Base-by-base conservation (phyloP, 495 filamentous ascomycete species). In the Mytilinidion resinicola region DNA sequence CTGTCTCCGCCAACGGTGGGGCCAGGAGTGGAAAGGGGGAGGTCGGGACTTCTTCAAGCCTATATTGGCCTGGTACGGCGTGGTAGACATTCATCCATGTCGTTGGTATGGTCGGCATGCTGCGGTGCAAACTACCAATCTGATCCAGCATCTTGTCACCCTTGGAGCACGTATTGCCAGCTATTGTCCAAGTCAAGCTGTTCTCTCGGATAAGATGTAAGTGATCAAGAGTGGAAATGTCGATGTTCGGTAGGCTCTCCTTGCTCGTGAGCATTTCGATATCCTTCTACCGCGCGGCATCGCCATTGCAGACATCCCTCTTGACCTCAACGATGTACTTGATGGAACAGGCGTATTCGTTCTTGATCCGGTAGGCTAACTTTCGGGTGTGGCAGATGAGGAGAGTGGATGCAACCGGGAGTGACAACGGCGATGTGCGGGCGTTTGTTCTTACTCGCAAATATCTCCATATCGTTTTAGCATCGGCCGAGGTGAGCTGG, bases 91-190 rank as follows among this genome's bases (percentile, higher is more conserved):
- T 82, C 66, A 86, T 82, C 66, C 93, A 98, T 98, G 68, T 98
- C 93, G 97, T 33, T 61, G 15, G 51, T 21, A 14, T 52, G 5
- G 33, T 25, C 25, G 38, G 34, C 20, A 57, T 44, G 15, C 35
- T 15, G 48, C 39, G 70, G 62, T 82, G 79, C 0, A 33, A 74
- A 88, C 71, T 81, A 97, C 93, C 93, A 70, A 96, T 92, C 68
- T 95, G 90, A 67, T 98, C 95, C 15, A 98, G 80, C 95, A 98
- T 97, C 82, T 96, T 96, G 75, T 98, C 93, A 98, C 74, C 97
- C 93, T 68, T 98, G 95, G 38, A 98, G 85, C 53, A 96, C 91
- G 70, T 97, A 98, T 64, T 90, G 88, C 76, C 93, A 92, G 56
- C 95, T 85, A 63, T 85, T 92, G 54, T 89, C 85, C 53, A 98